Base-by-base conservation (phyloP, 2,329 filamentous ascomycete genomes). In the Thelonectria discophora region DNA sequence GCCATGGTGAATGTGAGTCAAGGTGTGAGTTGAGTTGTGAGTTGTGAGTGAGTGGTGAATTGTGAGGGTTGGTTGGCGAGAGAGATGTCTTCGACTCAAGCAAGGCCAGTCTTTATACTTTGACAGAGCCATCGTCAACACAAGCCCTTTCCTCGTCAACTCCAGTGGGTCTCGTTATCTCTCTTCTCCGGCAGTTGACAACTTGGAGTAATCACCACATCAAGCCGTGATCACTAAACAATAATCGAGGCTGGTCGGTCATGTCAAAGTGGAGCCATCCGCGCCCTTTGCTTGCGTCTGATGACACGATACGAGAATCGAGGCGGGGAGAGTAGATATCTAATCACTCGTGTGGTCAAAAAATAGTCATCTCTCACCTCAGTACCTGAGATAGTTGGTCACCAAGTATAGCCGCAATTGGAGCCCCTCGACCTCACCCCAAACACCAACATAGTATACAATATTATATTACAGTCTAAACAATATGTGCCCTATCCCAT, bases 161-260 rank as follows among this genome's bases (percentile, higher is more conserved):
- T 46, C 42, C 21, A 12, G 42, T 46, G 42, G 42, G 42, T 10
- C 42, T 46, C 13, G 20, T 46, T 46, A 46, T 46, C 42, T 46
- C 21, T 1, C 2, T 21, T 7, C 17, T 6, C 15, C 15, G 3
- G 5, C n/a, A 17, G 13, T 17, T 42, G 6, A 18, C 17, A 42
- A 42, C 42, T 24, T 20, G 42, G 12, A 9, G 7, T 24, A 20
- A 12, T 21, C 21, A 21, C 13, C 17, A 5, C 15, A n/a, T 42
- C n/a, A 10, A 15, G 5, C 17, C 13, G 17, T 42, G 39, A 42
- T 42, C 39, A 42, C 39, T 42, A 42, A 42, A 42, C 39, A 42
- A 7, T n/a, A 42, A 42, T 12, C 21, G 17, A 7, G 12, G 37
- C 37, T 17, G 18, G 9, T 20, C 17, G n/a, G n/a, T n/a, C 39